phyloP scores from a whole-genome alignment of 192 early-diverging fungal species.

The Entophlyctis helioformis region DNA sequence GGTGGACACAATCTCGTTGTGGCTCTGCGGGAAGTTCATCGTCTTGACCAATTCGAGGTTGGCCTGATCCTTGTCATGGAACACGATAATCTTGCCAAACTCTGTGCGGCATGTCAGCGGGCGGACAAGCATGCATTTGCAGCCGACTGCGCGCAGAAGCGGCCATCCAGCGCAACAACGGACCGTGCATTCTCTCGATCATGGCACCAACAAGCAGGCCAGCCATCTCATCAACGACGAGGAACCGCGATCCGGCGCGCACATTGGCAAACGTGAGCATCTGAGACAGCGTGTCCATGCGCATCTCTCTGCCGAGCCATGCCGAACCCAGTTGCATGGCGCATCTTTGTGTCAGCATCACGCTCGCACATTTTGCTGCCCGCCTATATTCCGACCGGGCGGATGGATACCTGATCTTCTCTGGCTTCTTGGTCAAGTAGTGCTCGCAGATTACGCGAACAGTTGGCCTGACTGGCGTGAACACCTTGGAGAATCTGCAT shows the following conservation, averaged over 20 bases:
- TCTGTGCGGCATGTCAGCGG: not conserved
- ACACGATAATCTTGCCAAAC: slow-evolving; percentile 48
- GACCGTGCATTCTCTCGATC: slow-evolving; percentile 61
- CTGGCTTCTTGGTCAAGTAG: slow-evolving; percentile 65
- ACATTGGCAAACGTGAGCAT: slow-evolving; percentile 75
- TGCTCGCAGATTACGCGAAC: slow-evolving; percentile 65
- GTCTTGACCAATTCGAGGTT: slow-evolving; percentile 64
- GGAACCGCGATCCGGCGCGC: slow-evolving; percentile 45
- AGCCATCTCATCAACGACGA: slow-evolving; percentile 85
- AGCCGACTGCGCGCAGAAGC: too few relatives aligned
- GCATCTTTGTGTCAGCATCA: too few relatives aligned
- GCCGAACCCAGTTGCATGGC: not conserved
- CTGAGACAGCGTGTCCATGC: slow-evolving; percentile 87
- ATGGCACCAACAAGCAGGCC: slow-evolving; percentile 72
- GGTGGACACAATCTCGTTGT: too few relatives aligned
- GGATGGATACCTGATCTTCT: slow-evolving; percentile 53
- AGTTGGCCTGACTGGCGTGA: slow-evolving; percentile 66
- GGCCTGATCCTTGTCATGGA: slow-evolving; percentile 62
- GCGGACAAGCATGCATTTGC: too few relatives aligned
- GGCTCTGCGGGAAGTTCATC: too few relatives aligned
- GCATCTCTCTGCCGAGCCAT: slow-evolving; percentile 41
- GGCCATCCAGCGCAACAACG: slow-evolving; percentile 2
- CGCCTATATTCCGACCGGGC: too few relatives aligned
- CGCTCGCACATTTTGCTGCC: too few relatives aligned
- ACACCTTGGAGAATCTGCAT: slow-evolving; percentile 64